Evolutionary conservation across 1,284 basidiomycete genomes (phyloP), one percentile per base, ranked within the genome.

Genomic region (Ceratorhiza oryzae-sativae): DNA sequence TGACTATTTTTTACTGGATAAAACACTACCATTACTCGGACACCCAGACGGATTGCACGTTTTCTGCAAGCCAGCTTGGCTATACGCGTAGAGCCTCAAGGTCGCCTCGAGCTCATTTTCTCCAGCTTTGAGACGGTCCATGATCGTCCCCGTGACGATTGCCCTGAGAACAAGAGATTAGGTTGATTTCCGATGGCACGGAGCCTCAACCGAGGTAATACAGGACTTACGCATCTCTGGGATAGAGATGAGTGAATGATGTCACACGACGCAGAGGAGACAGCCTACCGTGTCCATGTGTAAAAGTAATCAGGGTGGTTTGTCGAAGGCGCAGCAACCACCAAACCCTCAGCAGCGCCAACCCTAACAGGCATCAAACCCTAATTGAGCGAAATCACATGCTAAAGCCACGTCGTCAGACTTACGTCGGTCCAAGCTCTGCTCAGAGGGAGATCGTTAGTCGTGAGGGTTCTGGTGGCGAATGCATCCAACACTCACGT

Each of bases 231-330:
- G 76, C 72, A 25, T 77, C 63, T 3, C 77, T 71, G 48, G 77
- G 8, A 27, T 30, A 36, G 34, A 27, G 34, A 34, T 34, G 34
- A 32, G 53, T 56, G 15, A 15, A 27, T 32, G 45, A 30, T 48
- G 27, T 32, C 23, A 62, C 3, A 61, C 73, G 32, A 73, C 63
- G 30, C 81, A n/a, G 48, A 77, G 41, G 81, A 73, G 1, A 77
- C 73, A 20, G 75, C 73, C 34, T 84, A 83, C 56, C 83, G 77
- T 0, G 83, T 83, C 83, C 83, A 84, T 20, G 83, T 81, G 76
- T 81, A 83, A 76, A 78, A 83, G 77, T 84, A 84, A 73, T 84
- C 78, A 0, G 83, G 83, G 25, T 81, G 75, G 32, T 78, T 74
- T 4, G 68, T 77, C 6, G 73, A 76, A 0, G 82, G 82, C 39